Evolutionary conservation across 345 rosid species (phyloP).

Genomic region (Cardamine chenopodiifolia): DNA sequence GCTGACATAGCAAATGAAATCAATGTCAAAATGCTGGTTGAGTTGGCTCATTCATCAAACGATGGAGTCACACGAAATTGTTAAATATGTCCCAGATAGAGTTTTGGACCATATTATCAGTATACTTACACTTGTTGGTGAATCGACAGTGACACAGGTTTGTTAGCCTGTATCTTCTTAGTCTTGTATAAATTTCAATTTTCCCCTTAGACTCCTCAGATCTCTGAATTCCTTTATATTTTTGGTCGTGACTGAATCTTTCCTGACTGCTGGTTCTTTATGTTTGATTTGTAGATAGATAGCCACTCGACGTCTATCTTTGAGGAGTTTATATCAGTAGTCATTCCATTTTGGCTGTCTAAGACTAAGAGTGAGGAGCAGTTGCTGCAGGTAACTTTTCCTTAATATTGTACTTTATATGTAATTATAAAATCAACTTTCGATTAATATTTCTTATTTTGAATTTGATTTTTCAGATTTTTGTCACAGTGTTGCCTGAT

Average conservation of each 20-base stretch:
- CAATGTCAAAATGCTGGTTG: constrained; percentile 63
- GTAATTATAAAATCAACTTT: background rate
- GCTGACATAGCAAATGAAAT: constrained; percentile 52
- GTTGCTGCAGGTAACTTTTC: constrained; percentile 66
- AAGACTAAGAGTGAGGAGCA: constrained; percentile 57
- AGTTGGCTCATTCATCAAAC: constrained; percentile 58
- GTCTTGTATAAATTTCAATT: constrained; percentile 5
- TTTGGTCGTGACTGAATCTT: constrained; percentile 5
- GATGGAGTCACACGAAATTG: constrained; percentile 72
- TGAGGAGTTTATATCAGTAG: constrained; percentile 77
- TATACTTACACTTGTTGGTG: constrained; percentile 72
- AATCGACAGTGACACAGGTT: constrained; percentile 85
- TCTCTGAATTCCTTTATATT: background rate
- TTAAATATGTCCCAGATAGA: constrained; percentile 64
- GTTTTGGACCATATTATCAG: constrained; percentile 64
- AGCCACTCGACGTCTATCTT: constrained; percentile 69
- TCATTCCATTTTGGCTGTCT: constrained; percentile 84
- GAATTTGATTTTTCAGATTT: constrained; percentile 55
- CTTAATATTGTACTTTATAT: background rate
- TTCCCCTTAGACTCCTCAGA: background rate
- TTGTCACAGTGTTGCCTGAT: constrained; percentile 76
- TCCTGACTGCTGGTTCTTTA: background rate
- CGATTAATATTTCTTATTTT: constrained; percentile 9
- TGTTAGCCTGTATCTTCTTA: constrained; percentile 34
- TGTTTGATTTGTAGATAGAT: constrained; percentile 58